Base-by-base conservation (phyloP, 2,329 filamentous ascomycete genomes). In the Trichoderma endophyticum region DNA sequence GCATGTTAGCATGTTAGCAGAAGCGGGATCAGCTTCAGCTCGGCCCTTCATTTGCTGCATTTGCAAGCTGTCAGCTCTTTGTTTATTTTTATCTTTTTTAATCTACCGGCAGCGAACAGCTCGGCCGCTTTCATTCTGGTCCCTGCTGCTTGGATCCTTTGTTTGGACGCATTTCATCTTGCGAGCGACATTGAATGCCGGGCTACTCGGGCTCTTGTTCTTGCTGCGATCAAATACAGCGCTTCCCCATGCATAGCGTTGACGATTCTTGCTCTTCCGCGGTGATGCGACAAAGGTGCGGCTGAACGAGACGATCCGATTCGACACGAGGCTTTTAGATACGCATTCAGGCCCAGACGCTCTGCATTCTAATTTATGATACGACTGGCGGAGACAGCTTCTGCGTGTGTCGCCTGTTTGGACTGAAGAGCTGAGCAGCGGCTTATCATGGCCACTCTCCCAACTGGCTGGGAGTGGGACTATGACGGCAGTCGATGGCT, bases 401-500 rank as follows among this genome's bases (percentile, higher is more conserved):
- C n/a, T 61, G 28, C 28, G 32, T 28, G 15, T 12, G 21, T 54
- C 15, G 60, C n/a, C 28, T 11, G 30, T 43, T 54, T 51, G 26
- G 28, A 70, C 62, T 56, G 48, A 71, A 64, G 24, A 57, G 18
- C 24, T 32, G 64, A 26, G 57, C 43, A 69, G 28, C 66, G 56
- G 28, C 28, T 32, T 34, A 72, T 61, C 30, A 72, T 70, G 79
- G 69, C 77, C 24, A 80, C 78, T 63, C 84, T 89, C 36, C 86
- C 86, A 2, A 80, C 83, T 8, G 85, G 86, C 70, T 89, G 88
- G 88, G 86, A 88, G 71, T 84, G 81, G 76, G 88, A 89, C 77
- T 89, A 89, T 75, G 87, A 89, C 74, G 87, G 87, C 68, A 75
- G 74, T 24, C 84, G 88, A 30, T 90, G 88, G 88, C 86, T 89